phyloP scores from a whole-genome alignment of 2,329 filamentous ascomycete genomes.

The Botryotinia convoluta region DNA sequence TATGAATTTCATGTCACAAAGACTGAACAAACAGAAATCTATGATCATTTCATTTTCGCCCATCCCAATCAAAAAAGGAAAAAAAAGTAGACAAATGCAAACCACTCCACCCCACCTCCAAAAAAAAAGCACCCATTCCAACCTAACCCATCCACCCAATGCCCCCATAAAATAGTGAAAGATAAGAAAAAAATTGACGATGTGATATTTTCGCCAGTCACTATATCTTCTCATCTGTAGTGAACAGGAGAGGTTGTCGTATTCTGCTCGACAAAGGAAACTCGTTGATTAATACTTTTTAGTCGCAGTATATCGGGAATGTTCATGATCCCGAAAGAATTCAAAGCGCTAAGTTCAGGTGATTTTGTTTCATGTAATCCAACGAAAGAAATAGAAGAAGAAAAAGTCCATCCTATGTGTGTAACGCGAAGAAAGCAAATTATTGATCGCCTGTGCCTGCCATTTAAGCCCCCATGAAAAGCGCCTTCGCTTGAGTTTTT shows the following conservation, averaged over 20 bases:
- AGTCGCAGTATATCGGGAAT: slow-evolving; percentile 1
- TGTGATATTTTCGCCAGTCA: slow-evolving; percentile 10
- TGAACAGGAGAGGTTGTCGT: not conserved
- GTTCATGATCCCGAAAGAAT: slow-evolving; percentile 11
- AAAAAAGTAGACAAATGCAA: slow-evolving; percentile 1
- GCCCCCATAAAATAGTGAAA: slow-evolving; percentile 4
- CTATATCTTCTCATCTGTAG: slow-evolving; percentile 4
- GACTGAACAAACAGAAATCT: slow-evolving; percentile 7
- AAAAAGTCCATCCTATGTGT: slow-evolving; percentile 15
- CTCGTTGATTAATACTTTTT: slow-evolving; percentile 18
- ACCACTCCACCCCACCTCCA: not conserved
- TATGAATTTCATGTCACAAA: slow-evolving; percentile 11
- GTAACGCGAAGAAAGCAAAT: slow-evolving; percentile 8
- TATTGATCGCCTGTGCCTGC: slow-evolving; percentile 18
- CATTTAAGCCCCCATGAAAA: slow-evolving; percentile 17
- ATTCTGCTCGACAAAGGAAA: slow-evolving; percentile 10
- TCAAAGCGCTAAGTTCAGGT: slow-evolving; percentile 8
- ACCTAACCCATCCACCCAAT: not conserved
- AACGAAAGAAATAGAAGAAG: slow-evolving; percentile 5
- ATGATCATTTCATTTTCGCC: slow-evolving; percentile 14
- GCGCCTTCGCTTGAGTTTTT: slow-evolving; percentile 19
- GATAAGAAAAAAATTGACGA: not conserved
- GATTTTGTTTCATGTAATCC: slow-evolving; percentile 19
- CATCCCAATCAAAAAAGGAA: slow-evolving; percentile 10
- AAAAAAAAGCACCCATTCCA: not conserved